Evolutionary conservation across 805 yeast genomes (phyloP).

Genomic region (Vanderwaltozyma polyspora): DNA sequence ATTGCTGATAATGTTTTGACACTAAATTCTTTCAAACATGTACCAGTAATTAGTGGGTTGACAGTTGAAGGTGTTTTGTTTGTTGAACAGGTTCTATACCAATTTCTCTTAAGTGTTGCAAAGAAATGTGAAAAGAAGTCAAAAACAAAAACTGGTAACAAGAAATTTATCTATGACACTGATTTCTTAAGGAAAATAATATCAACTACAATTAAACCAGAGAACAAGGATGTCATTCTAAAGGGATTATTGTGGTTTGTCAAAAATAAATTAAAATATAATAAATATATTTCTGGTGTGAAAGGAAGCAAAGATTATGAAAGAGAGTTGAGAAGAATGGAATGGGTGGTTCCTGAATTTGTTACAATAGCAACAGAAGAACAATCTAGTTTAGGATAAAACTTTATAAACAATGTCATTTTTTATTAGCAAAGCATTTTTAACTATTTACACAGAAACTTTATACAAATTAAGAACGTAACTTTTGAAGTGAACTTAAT

Average conservation of each 20-base stretch:
- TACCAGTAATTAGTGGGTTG: slow-evolving; percentile 61
- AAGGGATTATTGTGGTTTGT: slow-evolving; percentile 27
- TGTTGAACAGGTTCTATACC: slow-evolving; percentile 60
- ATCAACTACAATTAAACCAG: slow-evolving; percentile 14
- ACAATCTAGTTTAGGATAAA: neutral
- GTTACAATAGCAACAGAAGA: slow-evolving; percentile 7
- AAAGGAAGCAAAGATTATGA: slow-evolving; percentile 14
- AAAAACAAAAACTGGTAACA: slow-evolving; percentile 20
- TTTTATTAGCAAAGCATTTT: neutral
- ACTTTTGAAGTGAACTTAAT: too few species aligned
- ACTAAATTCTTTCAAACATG: slow-evolving; percentile 58
- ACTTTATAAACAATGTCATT: neutral
- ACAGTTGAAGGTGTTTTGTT: slow-evolving; percentile 53
- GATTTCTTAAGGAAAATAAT: slow-evolving; percentile 18
- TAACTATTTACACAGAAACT: neutral
- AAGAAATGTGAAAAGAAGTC: slow-evolving; percentile 46
- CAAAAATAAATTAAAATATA: slow-evolving; percentile 17
- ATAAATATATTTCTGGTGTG: slow-evolving; percentile 12
- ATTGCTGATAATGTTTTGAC: slow-evolving; percentile 66
- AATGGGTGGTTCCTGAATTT: slow-evolving; percentile 21
- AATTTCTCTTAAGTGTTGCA: slow-evolving; percentile 53
- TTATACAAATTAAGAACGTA: too few species aligned
- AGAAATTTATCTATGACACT: slow-evolving; percentile 19
- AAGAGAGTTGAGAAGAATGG: slow-evolving; percentile 23
- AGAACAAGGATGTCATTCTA: slow-evolving; percentile 18